phyloP scores from a whole-genome alignment of 2,329 filamentous ascomycete genomes.

The Trichoderma pleuroti region DNA sequence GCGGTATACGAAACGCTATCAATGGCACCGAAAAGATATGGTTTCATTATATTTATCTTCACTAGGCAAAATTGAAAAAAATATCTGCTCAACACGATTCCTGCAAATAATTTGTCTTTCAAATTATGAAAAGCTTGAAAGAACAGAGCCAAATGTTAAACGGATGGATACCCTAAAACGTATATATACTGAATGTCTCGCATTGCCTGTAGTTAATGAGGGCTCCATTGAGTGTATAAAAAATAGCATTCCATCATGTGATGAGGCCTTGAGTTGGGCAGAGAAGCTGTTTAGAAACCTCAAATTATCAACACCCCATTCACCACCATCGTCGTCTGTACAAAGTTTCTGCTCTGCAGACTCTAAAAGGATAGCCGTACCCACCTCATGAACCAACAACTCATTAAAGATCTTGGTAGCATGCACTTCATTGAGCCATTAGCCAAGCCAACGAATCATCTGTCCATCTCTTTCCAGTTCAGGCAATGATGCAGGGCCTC shows the following conservation, averaged over 20 bases:
- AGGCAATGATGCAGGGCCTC: background rate
- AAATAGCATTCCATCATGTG: too few relatives aligned
- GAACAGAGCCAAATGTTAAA: background rate
- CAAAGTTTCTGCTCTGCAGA: background rate
- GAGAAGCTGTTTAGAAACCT: background rate
- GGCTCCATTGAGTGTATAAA: too few relatives aligned
- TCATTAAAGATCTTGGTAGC: background rate
- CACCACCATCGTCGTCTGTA: background rate
- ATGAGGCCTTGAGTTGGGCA: too few relatives aligned
- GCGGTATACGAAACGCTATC: background rate
- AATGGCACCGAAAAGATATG: background rate
- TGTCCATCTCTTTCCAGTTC: background rate
- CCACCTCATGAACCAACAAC: background rate
- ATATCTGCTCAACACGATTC: background rate
- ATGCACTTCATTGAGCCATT: background rate
- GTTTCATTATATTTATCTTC: background rate
- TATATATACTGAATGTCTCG: background rate
- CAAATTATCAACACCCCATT: background rate
- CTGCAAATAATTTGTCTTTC: background rate
- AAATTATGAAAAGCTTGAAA: background rate
- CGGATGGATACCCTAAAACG: background rate
- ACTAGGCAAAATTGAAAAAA: background rate
- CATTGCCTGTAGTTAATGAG: too few relatives aligned
- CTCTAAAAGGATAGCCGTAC: background rate
- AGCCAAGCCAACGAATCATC: background rate